Evolutionary conservation across 2,329 filamentous ascomycete species (phyloP), one percentile per base, ranked within the genome.

Genomic region (Raffaelea arxii): DNA sequence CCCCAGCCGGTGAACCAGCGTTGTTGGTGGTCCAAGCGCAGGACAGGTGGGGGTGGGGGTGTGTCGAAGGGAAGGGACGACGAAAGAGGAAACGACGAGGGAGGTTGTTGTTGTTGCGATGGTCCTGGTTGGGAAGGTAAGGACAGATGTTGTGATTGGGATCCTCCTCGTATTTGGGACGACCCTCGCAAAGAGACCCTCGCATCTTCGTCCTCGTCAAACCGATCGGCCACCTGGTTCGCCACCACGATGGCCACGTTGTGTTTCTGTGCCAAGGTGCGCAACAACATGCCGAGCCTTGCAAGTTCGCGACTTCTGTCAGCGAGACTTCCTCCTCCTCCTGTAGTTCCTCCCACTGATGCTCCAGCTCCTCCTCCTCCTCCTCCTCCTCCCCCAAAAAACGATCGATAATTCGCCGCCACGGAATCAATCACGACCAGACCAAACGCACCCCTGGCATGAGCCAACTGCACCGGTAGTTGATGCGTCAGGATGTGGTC

Each of bases 1-100:
- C 91, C 89, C 91, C 92, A 96, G 52, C 92, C 90, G 4, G 90
- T 94, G 65, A 96, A 94, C 78, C 90, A 96, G 38, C 86, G 78
- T 62, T 96, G 88, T 64, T 97, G 91, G 63, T 96, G 86, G 56
- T 94, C 83, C 9, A 96, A 76, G 25, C 78, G 75, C 32, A 96
- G 71, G 0, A 82, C 78, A 12, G 73, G 64, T 0, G 66, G 52
- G 62, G 58, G 27, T 14, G 53, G 14, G 6, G 58, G 54, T 14
- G 60, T 49, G 23, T 54, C 55, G 1, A 58, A 23, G 7, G 38
- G 27, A 3, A 21, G 23, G 19, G 30, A 37, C 3, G 43, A 24
- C 7, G n/a, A 2, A 4, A 12, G 22, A 4, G 18, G 21, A 21
- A 23, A 4, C n/a, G n/a, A 58, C 21, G 52, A 57, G 43, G 23